phyloP scores from a whole-genome alignment of 2,329 filamentous ascomycete genomes.

The Penicillium aurantiogriseum region DNA sequence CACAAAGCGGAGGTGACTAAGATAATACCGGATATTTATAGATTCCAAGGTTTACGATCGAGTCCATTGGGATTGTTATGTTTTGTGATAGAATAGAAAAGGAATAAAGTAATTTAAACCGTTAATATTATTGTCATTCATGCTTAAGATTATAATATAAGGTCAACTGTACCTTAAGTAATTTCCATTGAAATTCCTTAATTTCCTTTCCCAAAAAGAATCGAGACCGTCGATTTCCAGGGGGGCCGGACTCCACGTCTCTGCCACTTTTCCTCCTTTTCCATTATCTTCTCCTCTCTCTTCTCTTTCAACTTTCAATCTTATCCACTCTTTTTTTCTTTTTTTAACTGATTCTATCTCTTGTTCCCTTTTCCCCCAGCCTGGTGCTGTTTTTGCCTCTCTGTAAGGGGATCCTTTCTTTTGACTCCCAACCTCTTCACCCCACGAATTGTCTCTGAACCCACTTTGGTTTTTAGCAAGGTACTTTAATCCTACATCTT shows the following conservation, averaged over 20 bases:
- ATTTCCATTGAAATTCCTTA: not conserved
- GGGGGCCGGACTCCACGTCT: conserved; percentile 5
- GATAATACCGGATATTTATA: not conserved
- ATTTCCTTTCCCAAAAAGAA: not conserved
- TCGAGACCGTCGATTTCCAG: conserved; percentile 9
- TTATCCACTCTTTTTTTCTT: conserved; percentile 11
- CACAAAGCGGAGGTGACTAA: conserved; percentile 1
- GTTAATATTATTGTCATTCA: not conserved
- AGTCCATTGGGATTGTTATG: not conserved
- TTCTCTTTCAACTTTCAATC: conserved; percentile 2
- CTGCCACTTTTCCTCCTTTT: conserved; percentile 14
- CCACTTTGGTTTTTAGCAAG: conserved; percentile 16
- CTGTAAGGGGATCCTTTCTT: conserved; percentile 19
- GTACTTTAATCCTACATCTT: conserved; percentile 12
- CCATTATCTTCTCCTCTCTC: conserved; percentile 6
- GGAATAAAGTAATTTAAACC: not conserved
- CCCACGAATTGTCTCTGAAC: conserved; percentile 14
- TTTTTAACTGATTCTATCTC: conserved; percentile 9
- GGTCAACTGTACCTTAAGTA: not conserved
- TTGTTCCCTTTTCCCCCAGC: conserved; percentile 25
- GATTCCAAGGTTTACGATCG: not conserved
- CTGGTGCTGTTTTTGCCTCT: conserved; percentile 28
- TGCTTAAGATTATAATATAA: too few relatives aligned
- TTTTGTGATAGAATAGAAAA: not conserved
- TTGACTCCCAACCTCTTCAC: conserved; percentile 15